Evolutionary conservation across 495 filamentous ascomycete genomes (phyloP).

Genomic region (Letharia lupina): DNA sequence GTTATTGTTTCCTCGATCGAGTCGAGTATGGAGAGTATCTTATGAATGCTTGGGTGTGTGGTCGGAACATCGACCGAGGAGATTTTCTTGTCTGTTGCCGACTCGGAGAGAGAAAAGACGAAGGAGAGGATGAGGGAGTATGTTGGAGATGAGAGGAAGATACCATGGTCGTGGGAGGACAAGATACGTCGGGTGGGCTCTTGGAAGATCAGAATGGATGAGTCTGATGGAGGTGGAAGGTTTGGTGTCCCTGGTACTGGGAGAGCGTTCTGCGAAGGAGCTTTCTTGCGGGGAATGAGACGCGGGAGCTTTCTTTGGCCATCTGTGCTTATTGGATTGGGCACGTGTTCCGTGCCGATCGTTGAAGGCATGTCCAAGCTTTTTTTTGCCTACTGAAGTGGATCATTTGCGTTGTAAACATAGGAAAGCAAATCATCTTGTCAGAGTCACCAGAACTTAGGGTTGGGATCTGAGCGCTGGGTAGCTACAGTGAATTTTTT

Average conservation of each 20-base stretch:
- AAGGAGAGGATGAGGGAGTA: slow-evolving; percentile 72
- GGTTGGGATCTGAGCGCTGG: neutral
- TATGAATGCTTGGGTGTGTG: slow-evolving; percentile 47
- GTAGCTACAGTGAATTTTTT: slow-evolving; percentile 7
- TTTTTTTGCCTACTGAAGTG: neutral
- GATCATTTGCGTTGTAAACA: neutral
- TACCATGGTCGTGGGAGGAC: slow-evolving; percentile 65
- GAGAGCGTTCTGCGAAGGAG: slow-evolving; percentile 47
- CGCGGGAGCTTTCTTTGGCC: slow-evolving; percentile 58
- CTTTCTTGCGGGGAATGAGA: slow-evolving; percentile 51
- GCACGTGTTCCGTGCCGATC: neutral
- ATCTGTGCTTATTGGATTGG: slow-evolving; percentile 28
- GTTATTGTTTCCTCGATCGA: slow-evolving; percentile 53
- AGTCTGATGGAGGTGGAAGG: slow-evolving; percentile 60
- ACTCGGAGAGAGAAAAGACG: slow-evolving; percentile 77
- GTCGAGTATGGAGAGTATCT: slow-evolving; percentile 63
- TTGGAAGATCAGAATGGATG: slow-evolving; percentile 52
- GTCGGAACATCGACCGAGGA: slow-evolving; percentile 52
- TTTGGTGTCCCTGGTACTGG: slow-evolving; percentile 62
- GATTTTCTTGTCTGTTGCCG: slow-evolving; percentile 65
- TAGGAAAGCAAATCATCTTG: neutral
- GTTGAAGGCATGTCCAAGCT: slow-evolving; percentile 15
- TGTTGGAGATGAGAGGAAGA: slow-evolving; percentile 72
- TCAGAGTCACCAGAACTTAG: too few relatives aligned
- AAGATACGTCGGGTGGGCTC: slow-evolving; percentile 70